Evolutionary conservation across 2,329 filamentous ascomycete species (phyloP), one percentile per base, ranked within the genome.

Genomic region (Grosmannia clavigera): DNA sequence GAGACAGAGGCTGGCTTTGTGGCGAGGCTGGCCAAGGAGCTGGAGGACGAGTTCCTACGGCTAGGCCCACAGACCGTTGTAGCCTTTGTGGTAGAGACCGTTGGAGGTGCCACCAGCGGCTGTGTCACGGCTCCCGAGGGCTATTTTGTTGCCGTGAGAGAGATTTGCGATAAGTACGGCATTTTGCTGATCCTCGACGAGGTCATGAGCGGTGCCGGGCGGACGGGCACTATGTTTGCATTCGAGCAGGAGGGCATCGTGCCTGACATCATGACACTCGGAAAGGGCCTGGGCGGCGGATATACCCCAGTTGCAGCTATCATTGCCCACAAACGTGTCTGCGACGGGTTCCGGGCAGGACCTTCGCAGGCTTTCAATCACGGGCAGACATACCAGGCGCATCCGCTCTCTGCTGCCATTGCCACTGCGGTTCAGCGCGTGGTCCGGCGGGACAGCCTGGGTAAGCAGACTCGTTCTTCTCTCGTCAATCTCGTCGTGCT

Each of bases 121-220:
- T n/a, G n/a, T n/a, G n/a, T n/a, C n/a, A n/a, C n/a, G n/a, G n/a
- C n/a, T n/a, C n/a, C n/a, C n/a, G n/a, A n/a, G n/a, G n/a, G n/a
- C n/a, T n/a, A n/a, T n/a, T n/a, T n/a, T n/a, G n/a, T n/a, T n/a
- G n/a, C n/a, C n/a, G n/a, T n/a, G n/a, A n/a, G n/a, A n/a, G n/a
- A n/a, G n/a, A n/a, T n/a, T n/a, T 38, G 35, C 35, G 35, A 6
- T 12, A 38, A 38, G 35, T 6, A 50, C 11, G 58, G 53, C 29
- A 59, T 59, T 52, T 40, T 59, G n/a, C 52, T 59, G 19, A 55
- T 59, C 7, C 6, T 59, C 1, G 58, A 59, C 43, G 58, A 59
- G 38, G 58, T 52, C 10, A 52, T 55, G 52, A 59, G 52, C 2
- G 58, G 58, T 22, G 53, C 55, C 53, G 58, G 58, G 22, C 58